Evolutionary conservation across 2,329 filamentous ascomycete species (phyloP).

Genomic region (Neocatenulostroma microsporum): DNA sequence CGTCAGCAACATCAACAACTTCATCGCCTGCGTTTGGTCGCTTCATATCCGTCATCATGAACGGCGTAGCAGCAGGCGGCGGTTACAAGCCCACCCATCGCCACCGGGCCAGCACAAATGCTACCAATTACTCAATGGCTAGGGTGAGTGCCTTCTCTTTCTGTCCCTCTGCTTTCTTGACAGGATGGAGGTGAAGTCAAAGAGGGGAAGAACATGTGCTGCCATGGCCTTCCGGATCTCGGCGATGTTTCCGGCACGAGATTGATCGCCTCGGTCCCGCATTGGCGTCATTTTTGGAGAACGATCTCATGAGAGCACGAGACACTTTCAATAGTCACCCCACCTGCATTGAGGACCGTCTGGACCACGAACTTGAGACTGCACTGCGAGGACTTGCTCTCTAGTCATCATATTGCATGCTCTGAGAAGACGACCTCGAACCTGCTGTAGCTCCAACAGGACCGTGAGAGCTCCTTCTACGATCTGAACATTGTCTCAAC

Average conservation of each 20-base stretch:
- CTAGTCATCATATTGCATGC: neutral
- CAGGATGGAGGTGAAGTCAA: neutral
- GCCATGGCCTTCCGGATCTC: neutral
- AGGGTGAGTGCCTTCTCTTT: slow-evolving; percentile 3
- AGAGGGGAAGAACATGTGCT: neutral
- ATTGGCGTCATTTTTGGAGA: too few species aligned
- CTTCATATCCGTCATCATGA: slow-evolving; percentile 5
- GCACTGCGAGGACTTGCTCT: neutral
- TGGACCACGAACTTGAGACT: neutral
- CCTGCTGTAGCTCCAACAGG: neutral
- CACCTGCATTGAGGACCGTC: too few species aligned
- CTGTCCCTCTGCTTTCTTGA: neutral
- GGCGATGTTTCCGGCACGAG: neutral
- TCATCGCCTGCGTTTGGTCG: too few species aligned
- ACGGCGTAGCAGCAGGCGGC: slow-evolving; percentile 5
- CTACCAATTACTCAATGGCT: slow-evolving; percentile 8
- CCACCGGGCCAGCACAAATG: slow-evolving; percentile 8
- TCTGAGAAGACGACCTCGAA: neutral
- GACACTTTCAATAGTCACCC: too few species aligned
- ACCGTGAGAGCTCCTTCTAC: too few species aligned
- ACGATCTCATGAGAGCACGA: too few species aligned
- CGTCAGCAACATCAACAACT: too few species aligned
- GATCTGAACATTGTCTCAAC: too few species aligned
- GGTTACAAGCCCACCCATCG: neutral
- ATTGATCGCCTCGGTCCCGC: neutral